Evolutionary conservation across 306 rosid species (phyloP), one percentile per base, ranked within the genome.

Genomic region (Leucaena leucocephala): DNA sequence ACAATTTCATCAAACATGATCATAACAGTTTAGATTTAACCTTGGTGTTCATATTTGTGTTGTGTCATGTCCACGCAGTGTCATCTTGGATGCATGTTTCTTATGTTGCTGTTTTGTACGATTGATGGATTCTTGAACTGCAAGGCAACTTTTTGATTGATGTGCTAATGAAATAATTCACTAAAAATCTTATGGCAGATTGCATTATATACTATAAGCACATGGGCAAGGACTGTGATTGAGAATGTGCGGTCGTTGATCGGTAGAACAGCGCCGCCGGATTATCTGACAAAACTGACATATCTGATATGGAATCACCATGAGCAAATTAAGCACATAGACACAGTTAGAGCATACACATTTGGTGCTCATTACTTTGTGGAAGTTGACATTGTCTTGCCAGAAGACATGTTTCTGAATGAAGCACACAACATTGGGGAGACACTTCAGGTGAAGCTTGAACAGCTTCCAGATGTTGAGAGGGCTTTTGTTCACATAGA

Each of bases 231-330:
- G 84, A 93, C 94, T 0, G 97, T 93, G 17, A 74, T 90, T 17
- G 97, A 93, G 87, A 93, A 89, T 79, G 97, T 93, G 15, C 38
- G 80, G 68, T 86, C 92, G 0, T 89, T 93, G 0, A 85, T 93
- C 0, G 97, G 97, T 85, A 82, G 92, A 57, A 88, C 96, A 17
- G 96, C 96, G 4, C 94, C 97, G 1, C 97, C 97, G 1, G 96
- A 93, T 15, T 93, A 82, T 69, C 78, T 93, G 40, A 88, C 92
- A 0, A 93, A 93, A 89, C 46, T 92, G 36, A 93, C 96, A 0
- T 93, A 83, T 75, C 84, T 93, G 64, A 85, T 90, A 78, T 92
- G 97, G 97, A 90, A 92, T 65, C 96, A 92, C 79, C 96, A 92
- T 67, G 89, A 89, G 71, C 88, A 84, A 57, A 89, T 92, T 36